Conservation (phyloP, 495 filamentous ascomycete species). For the Penicillium ucsense region DNA sequence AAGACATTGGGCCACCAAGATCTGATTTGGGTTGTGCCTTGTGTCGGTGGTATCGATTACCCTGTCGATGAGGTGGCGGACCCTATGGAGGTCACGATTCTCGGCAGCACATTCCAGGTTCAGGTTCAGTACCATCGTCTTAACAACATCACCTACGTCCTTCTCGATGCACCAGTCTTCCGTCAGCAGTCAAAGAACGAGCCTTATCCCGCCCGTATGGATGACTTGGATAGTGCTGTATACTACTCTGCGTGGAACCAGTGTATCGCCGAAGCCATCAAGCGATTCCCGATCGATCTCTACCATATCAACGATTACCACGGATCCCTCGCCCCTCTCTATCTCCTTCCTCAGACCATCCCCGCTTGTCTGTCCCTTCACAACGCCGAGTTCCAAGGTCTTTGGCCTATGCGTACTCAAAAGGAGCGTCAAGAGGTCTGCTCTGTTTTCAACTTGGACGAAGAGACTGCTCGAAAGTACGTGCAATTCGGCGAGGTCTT, state of each 20-base stretch:
- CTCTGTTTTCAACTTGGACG: slow-evolving; percentile 52
- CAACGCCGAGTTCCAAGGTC: slow-evolving; percentile 67
- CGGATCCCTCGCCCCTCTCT: slow-evolving; percentile 60
- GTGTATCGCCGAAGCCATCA: slow-evolving; percentile 55
- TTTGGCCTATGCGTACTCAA: slow-evolving; percentile 68
- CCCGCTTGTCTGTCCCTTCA: slow-evolving; percentile 43
- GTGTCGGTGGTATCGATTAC: slow-evolving; percentile 59
- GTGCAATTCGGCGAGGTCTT: slow-evolving; percentile 59
- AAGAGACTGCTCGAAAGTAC: slow-evolving; percentile 30
- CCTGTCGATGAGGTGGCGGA: slow-evolving; percentile 50
- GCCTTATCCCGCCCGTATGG: slow-evolving; percentile 64
- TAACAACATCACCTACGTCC: slow-evolving; percentile 63
- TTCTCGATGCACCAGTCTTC: slow-evolving; percentile 63
- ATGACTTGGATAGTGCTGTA: slow-evolving; percentile 60
- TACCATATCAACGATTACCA: slow-evolving; percentile 82
- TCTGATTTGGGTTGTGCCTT: slow-evolving; percentile 64
- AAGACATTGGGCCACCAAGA: slow-evolving; percentile 58
- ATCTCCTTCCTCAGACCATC: slow-evolving; percentile 52
- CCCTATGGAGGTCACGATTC: slow-evolving; percentile 52
- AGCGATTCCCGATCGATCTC: slow-evolving; percentile 53
- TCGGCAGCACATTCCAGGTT: slow-evolving; percentile 54
- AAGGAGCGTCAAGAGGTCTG: slow-evolving; percentile 60
- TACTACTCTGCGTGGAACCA: slow-evolving; percentile 69
- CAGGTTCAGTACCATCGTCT: slow-evolving; percentile 55
- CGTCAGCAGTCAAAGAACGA: slow-evolving; percentile 59